These are phyloP conservation scores for Solanum hybrid DNA, from an alignment of 305 asterid genomes.

Conservation along the genomic window DNA sequence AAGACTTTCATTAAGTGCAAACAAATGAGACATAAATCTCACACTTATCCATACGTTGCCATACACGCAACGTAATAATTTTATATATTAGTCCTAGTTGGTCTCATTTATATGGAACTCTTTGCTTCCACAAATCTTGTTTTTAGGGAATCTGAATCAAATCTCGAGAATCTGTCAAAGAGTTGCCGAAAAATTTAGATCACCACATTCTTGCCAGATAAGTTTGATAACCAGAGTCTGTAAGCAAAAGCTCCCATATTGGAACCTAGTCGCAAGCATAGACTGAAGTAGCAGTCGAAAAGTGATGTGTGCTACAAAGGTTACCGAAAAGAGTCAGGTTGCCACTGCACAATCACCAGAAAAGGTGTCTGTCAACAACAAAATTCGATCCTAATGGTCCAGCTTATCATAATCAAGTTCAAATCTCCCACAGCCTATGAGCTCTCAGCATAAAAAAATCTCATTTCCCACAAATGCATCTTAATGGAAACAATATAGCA, in stretches of 20 bases:
- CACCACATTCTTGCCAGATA: not conserved
- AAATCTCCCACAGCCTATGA: not conserved
- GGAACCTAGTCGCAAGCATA: not conserved
- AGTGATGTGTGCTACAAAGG: not conserved
- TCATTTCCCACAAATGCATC: not conserved
- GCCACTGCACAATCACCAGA: not conserved
- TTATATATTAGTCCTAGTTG: not conserved
- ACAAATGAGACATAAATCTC: not conserved
- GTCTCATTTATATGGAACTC: not conserved
- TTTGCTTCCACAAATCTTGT: not conserved
- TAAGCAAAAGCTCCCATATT: not conserved
- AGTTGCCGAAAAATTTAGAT: not conserved
- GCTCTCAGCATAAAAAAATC: not conserved
- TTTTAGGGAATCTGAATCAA: not conserved
- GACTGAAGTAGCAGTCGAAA: not conserved
- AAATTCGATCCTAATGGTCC: not conserved
- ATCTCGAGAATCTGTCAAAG: not conserved
- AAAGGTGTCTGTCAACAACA: not conserved
- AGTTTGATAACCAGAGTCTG: not conserved
- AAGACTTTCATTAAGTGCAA: not conserved
- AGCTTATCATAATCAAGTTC: not conserved
- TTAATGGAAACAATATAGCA: not conserved
- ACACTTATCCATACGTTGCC: not conserved
- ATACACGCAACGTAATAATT: not conserved
- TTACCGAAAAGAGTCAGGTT: not conserved